Base-by-base conservation (phyloP, 768 basidiomycete genomes). In the Suillus bovinus region DNA sequence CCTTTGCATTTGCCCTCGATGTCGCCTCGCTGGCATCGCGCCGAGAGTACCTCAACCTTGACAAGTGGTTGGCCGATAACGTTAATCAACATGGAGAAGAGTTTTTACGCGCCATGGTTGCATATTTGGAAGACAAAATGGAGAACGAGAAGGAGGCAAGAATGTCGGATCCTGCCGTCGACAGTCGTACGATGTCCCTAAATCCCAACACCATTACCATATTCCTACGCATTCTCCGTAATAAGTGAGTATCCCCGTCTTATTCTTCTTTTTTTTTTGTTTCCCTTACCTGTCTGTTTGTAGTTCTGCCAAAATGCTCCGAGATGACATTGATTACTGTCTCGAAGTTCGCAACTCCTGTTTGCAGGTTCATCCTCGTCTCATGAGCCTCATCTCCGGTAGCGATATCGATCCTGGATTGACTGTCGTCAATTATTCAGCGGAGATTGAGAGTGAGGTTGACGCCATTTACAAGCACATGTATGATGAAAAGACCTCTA, bases 401-500 rank as follows among this genome's bases (percentile, higher is more conserved):
- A 84, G 88, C 24, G 95, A 98, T 64, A 82, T 84, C 27, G 96
- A 99, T 72, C 94, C 95, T 24, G 96, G 96, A 27, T 90, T 96
- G 72, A 82, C 86, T 5, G 96, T 97, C 24, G 87, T 96, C 72
- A 88, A 80, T 62, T 99, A 97, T 77, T 82, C 92, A 7, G 76
- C 88, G 54, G 96, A 98, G 68, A 91, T 96, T 60, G 94, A 97
- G 73, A 81, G 86, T 13, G 95, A 98, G 77, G 95, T 97, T 61
- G 97, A 99, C 68, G 83, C 86, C 58, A 95, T 97, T 73, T 98
- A 96, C 82, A 95, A 94, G 75, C 89, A 94, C 75, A 97, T 99
- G 95, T 99, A 99, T 76, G 92, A 94, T 72, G 93, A 94, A 72
- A 87, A 94, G 68, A 91, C 94, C 60, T 85, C 93, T 61, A 94